A percentile compares a stretch with the other conserved stretches of the same genome.
These are phyloP conservation scores for Solanum ahanhuiri DNA, from an alignment of 257 asterid genomes.

Conservation along the genomic window DNA sequence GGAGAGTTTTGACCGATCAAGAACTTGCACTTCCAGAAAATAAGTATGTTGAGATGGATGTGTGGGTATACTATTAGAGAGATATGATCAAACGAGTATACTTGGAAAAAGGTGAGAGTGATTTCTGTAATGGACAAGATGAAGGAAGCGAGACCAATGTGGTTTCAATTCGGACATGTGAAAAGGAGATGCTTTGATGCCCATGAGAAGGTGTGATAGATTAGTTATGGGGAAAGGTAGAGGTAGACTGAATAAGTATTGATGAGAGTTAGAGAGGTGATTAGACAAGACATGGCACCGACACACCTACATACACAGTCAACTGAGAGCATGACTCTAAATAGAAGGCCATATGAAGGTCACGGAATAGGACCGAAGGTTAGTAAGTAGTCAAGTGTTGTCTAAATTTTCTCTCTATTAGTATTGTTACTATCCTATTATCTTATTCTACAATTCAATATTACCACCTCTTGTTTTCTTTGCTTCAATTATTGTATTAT, in stretches of 20 bases:
- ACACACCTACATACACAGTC: neutral
- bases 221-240: neutral
- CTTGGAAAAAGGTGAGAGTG: neutral
- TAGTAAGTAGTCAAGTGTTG: neutral
- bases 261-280: accelerated
- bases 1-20: neutral
- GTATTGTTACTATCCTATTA: no score
- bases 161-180: neutral
- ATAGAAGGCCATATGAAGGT: accelerated
- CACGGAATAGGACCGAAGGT: no score
- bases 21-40: neutral
- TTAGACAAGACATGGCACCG: neutral
- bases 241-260: neutral
- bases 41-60: neutral
- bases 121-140: no score
- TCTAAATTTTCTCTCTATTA: no score
- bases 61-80: neutral
- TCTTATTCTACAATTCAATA: no score
- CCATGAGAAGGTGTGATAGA: neutral
- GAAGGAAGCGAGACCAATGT: neutral
- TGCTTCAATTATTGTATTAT: no score
- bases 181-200: neutral
- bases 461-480: neutral
- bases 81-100: neutral
- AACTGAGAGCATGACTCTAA: neutral